Conservation (phyloP, 1,284 basidiomycete genomes). For the Ceratobasidium sp. region DNA sequence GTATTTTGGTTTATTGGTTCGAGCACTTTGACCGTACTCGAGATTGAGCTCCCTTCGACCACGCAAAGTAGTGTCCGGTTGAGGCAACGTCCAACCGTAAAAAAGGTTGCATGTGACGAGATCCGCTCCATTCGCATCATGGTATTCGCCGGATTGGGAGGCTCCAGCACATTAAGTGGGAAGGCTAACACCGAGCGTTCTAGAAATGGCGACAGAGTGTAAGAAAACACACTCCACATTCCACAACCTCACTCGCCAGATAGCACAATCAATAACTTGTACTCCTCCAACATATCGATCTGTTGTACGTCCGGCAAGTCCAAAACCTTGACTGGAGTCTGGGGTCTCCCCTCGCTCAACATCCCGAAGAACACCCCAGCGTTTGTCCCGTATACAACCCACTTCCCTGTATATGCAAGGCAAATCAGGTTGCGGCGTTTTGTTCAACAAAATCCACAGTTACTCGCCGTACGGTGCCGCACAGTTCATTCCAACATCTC, state of each 20-base stretch:
- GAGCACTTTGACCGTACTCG: constrained; percentile 96
- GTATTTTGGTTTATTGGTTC: constrained; percentile 94
- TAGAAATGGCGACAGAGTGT: constrained; percentile 53
- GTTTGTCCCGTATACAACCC: constrained; percentile 95
- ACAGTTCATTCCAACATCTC: constrained; percentile 88
- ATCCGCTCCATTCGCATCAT: constrained; percentile 95
- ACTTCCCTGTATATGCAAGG: constrained; percentile 66
- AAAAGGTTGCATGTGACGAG: constrained; percentile 96
- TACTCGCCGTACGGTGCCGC: constrained; percentile 91
- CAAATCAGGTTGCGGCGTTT: background rate
- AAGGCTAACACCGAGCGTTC: constrained; percentile 97
- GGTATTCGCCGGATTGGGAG: constrained; percentile 77
- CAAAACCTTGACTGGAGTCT: constrained; percentile 91
- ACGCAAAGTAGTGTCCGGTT: constrained; percentile 96
- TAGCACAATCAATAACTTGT: constrained; percentile 93
- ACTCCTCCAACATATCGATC: constrained; percentile 96
- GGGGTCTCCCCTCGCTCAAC: constrained; percentile 71
- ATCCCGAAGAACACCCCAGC: constrained; percentile 97
- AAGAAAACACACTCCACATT: background rate
- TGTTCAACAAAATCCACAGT: constrained; percentile 7
- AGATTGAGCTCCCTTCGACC: constrained; percentile 93
- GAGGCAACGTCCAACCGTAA: constrained; percentile 94
- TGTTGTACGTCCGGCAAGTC: constrained; percentile 92
- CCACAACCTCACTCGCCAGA: constrained; percentile 67
- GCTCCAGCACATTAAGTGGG: constrained; percentile 85